These are phyloP conservation scores for Erigeron canadensis DNA, from an alignment of 129 eudicot genomes.

Conservation along the genomic window DNA sequence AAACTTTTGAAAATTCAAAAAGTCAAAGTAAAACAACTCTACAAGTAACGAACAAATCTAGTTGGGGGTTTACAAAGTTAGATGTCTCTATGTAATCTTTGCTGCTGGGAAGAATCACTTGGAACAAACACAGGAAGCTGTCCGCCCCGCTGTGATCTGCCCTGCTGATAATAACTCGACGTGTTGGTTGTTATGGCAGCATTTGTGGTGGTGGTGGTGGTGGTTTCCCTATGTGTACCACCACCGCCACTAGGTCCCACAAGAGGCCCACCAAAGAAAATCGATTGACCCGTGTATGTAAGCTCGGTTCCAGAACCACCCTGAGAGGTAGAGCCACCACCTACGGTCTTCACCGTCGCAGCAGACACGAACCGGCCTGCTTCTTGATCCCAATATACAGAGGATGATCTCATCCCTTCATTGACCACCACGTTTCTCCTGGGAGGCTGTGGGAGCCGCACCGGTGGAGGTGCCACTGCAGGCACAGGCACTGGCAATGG, in stretches of 20 bases:
- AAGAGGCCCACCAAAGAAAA: conserved; percentile 87
- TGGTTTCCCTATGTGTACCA: conserved; percentile 47
- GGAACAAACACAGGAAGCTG: conserved; percentile 97
- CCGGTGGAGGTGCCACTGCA: conserved; percentile 17
- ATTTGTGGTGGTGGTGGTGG: conserved; percentile 9
- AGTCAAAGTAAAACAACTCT: conserved; percentile 27
- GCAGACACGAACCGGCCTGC: conserved; percentile 86
- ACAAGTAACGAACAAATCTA: conserved; percentile 22
- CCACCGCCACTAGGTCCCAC: conserved; percentile 34
- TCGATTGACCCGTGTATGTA: conserved; percentile 85
- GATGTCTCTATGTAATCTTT: conserved; percentile 43
- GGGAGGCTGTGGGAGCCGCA: conserved; percentile 34
- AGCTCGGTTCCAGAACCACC: conserved; percentile 60
- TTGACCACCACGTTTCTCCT: conserved; percentile 38
- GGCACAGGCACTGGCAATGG: background rate
- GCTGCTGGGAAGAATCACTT: conserved; percentile 72
- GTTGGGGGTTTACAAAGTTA: conserved; percentile 18
- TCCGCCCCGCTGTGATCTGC: conserved; percentile 77
- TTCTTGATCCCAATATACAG: conserved; percentile 82
- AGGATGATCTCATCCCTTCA: conserved; percentile 46
- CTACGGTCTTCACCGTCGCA: conserved; percentile 37
- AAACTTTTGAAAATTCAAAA: conserved; percentile 23
- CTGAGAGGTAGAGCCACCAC: conserved; percentile 50
- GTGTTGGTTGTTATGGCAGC: conserved; percentile 27
- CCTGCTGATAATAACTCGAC: conserved; percentile 72